Conservation (phyloP, 106 monocot genomes). For the Dendrobium catenatum region DNA sequence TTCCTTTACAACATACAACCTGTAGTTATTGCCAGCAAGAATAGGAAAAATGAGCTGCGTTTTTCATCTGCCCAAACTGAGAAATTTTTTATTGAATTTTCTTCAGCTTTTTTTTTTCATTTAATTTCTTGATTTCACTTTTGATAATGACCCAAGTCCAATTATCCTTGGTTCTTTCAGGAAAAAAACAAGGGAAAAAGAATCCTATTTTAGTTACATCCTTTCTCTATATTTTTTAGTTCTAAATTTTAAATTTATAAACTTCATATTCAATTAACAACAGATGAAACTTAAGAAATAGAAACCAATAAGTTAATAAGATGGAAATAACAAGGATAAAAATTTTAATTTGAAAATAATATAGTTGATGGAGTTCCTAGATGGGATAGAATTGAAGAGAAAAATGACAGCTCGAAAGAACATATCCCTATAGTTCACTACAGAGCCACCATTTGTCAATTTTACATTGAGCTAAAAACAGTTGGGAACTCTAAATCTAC, state of each 20-base stretch:
- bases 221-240: not conserved
- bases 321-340: not conserved
- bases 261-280: not conserved
- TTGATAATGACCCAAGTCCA: not conserved
- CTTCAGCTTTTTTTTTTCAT: not conserved
- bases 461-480: not conserved
- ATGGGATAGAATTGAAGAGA: not conserved
- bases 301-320: not conserved
- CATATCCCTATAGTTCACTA: not conserved
- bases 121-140: not conserved
- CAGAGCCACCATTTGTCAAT: not conserved
- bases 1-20: not conserved
- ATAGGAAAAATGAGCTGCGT: not conserved
- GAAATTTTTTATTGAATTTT: not conserved
- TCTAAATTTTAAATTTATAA: not conserved
- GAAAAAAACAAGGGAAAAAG: not conserved
- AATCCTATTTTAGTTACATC: not conserved
- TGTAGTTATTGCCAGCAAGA: not conserved
- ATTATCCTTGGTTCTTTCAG: not conserved
- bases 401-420: not conserved
- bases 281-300: not conserved
- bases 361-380: not conserved
- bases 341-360: not conserved
- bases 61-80: not conserved
- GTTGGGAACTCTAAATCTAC: not conserved